Conservation (phyloP, 1,139 yeast species). For the Debaryomyces nepalensis region DNA sequence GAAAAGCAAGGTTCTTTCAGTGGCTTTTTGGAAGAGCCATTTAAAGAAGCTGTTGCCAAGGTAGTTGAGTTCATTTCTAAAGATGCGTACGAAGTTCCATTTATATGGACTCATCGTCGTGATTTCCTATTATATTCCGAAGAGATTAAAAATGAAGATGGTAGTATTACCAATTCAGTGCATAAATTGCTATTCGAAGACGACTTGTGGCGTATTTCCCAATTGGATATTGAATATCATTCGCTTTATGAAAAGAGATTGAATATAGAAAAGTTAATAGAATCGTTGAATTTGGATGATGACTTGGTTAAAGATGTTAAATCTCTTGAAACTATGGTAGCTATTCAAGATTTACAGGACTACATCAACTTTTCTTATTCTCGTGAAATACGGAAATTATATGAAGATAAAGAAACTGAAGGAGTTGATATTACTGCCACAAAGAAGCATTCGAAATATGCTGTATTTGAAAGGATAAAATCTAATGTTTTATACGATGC, state of each 20-base stretch:
- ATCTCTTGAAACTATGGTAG: conserved; percentile 70
- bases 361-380: conserved; percentile 83
- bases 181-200: conserved; percentile 70
- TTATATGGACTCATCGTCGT: conserved; percentile 93
- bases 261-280: conserved; percentile 62
- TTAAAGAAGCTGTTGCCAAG: conserved; percentile 70
- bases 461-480: conserved; percentile 76
- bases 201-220: conserved; percentile 90
- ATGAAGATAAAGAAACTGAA: conserved; percentile 25
- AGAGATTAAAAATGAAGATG: conserved; percentile 54
- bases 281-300: conserved; percentile 61
- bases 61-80: conserved; percentile 79
- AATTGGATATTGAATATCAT: conserved; percentile 86
- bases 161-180: conserved; percentile 44
- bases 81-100: conserved; percentile 91
- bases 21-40: conserved; percentile 58
- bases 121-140: conserved; percentile 76
- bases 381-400: conserved; percentile 60
- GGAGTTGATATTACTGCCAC: conserved; percentile 27
- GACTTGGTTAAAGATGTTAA: conserved; percentile 58
- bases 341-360: conserved; percentile 86
- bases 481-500: conserved; percentile 69
- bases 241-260: conserved; percentile 78
- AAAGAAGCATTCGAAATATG: conserved; percentile 73
- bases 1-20: conserved; percentile 50